These are phyloP conservation scores for Ascochyta koolunga DNA, from an alignment of 2,329 filamentous ascomycete species.

Conservation along the genomic window DNA sequence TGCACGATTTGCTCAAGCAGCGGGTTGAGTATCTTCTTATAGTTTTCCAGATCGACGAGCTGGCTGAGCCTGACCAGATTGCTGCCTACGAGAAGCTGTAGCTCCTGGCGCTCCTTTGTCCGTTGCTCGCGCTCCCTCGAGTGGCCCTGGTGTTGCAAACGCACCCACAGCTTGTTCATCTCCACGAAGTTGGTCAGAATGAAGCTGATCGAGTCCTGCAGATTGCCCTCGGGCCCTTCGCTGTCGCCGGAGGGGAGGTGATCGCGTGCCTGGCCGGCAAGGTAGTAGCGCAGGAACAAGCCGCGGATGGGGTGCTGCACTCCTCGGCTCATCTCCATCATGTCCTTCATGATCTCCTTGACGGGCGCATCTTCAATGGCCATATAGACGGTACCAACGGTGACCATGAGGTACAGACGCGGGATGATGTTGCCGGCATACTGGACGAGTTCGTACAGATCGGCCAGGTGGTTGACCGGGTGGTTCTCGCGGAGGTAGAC, in stretches of 20 bases:
- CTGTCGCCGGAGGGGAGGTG: slow-evolving; percentile 79
- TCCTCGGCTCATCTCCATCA: slow-evolving; percentile 99
- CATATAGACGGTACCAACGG: slow-evolving; percentile 99
- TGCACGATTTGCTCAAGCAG: slow-evolving; percentile 96
- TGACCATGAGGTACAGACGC: slow-evolving; percentile 97
- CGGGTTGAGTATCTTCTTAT: slow-evolving; percentile 90
- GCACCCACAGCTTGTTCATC: slow-evolving; percentile 99
- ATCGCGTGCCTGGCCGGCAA: slow-evolving; percentile 93
- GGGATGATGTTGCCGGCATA: slow-evolving; percentile 98
- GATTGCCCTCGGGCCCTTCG: slow-evolving; percentile 91
- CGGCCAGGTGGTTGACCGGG: slow-evolving; percentile 95
- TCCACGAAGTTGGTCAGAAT: slow-evolving; percentile 98
- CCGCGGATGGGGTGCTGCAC: slow-evolving; percentile 97
- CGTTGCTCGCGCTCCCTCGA: slow-evolving; percentile 92
- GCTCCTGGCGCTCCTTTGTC: slow-evolving; percentile 91
- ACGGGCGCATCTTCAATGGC: slow-evolving; percentile 96
- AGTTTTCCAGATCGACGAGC: slow-evolving; percentile 90
- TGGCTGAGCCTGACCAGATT: slow-evolving; percentile 96
- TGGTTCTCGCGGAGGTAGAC: slow-evolving; percentile 97
- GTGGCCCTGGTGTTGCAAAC: slow-evolving; percentile 95
- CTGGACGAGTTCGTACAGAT: slow-evolving; percentile 96
- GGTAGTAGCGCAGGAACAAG: slow-evolving; percentile 92
- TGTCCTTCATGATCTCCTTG: slow-evolving; percentile 99
- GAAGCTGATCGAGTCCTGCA: slow-evolving; percentile 98
- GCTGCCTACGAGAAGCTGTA: slow-evolving; percentile 93